Evolutionary conservation across 371 early-diverging fungal species (phyloP), one percentile per base, ranked within the genome.

Genomic region (Rhizopus microsporus): DNA sequence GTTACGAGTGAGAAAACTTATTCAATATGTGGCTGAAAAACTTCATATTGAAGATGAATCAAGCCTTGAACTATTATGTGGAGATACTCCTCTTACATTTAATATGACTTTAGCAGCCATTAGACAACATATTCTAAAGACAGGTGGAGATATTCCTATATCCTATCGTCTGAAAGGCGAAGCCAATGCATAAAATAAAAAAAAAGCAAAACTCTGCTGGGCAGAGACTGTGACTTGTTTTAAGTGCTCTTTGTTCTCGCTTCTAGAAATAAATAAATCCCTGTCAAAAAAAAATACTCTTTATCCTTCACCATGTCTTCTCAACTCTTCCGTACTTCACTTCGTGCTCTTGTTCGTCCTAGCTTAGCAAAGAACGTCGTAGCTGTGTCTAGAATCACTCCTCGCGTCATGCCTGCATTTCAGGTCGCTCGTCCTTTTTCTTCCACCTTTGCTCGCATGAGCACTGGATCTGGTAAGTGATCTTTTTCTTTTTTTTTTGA

Each of bases 81-180:
- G 86, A 47, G 95, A 88, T 13, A 85, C 89, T 65, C 80, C 81
- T 16, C 69, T 95, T 5, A 57, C 80, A 8, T 85, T 88, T 0
- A 88, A 84, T 8, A 83, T 83, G 81, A 95, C 97, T 2, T 64
- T 97, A 35, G 94, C 92, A 1, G 86, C 94, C 0, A 85, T 93
- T 39, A 88, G 88, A 60, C 78, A 90, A n/a, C 82, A 86, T 54
- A 74, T 92, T 17, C 90, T 94, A 89, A 95, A 93, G 62, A 74
- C 88, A 0, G 83, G 84, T 45, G 90, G 89, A 16, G 97, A 95
- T 71, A 75, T 93, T 49, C 77, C 80, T 16, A 67, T 92, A 35
- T 69, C 76, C 16, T 91, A 91, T 62, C 79, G 87, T 16, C 74
- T 78, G 48, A 75, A 77, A 54, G 47, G 23, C 23, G 23, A 23